Base-by-base conservation (phyloP, 164 flowering plant genomes). In the Amborella trichopoda region DNA sequence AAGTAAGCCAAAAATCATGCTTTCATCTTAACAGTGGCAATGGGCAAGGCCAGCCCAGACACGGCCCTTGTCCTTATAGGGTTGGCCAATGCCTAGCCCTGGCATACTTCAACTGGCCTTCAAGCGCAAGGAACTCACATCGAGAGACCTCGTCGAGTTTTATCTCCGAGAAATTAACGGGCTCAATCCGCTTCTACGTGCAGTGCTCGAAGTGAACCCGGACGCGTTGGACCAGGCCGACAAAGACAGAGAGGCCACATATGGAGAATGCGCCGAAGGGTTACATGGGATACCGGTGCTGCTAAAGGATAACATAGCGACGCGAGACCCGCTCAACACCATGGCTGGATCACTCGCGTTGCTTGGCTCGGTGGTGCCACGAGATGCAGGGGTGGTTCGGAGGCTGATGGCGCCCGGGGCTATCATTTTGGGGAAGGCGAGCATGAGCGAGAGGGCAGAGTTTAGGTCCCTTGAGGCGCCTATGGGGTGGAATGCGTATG, bases 281-380 rank as follows among this genome's bases (percentile, higher is more conserved):
- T 21, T 80, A 39, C 81, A 76, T 22, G 95, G 95, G 6, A 70
- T 85, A 11, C 77, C 74, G 0, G 42, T 67, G 13, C 23, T 63
- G 38, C 51, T 67, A 19, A 71, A 71, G 61, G 72, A 71, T 42
- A 59, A 46, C 20, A 64, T 71, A 10, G 67, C 60, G 2, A 71
- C 72, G 9, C 60, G 51, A 2, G 76, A 68, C 33, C 48, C 43
- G 47, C 59, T 66, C 28, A 55, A 64, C 45, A 72, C 71, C 0
- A 66, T 71, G 0, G 67, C 71, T 3, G 77, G 77, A 1, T 72
- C 77, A 0, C 59, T 30, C 39, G 73, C 73, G 0, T 37, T 72
- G 28, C 36, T 66, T 2, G 63, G 59, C 2, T 68, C 77, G 3
- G 50, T 38, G 0, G 68, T 66, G 17, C 47, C 48, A 3, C 51